Base-by-base conservation (phyloP, 441 rosid species). In the Eruca vesicaria region DNA sequence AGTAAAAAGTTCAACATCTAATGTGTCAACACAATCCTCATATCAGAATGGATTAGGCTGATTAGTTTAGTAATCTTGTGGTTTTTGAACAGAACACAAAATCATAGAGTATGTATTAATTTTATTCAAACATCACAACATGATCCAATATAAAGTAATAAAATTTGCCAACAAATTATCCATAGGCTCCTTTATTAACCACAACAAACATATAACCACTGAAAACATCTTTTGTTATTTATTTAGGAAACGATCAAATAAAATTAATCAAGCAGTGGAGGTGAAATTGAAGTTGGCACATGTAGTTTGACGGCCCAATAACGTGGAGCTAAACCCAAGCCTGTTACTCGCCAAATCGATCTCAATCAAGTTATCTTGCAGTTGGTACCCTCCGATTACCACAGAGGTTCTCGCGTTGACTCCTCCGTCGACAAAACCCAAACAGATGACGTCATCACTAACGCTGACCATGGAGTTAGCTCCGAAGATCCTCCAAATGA, bases 271-370 rank as follows among this genome's bases (percentile, higher is more conserved):
- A 3, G 63, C 68, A 12, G 71, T 69, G 72, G 82, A 64, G 50
- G 95, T 89, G 86, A 88, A 88, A 83, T 88, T 90, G 83, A 93
- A 93, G 79, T 93, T 86, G 86, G 89, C 77, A 61, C 97, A 93
- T 0, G 78, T 83, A 5, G 94, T 89, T 10, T 3, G 80, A 21
- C 88, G 69, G 18, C 88, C 86, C 71, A 82, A 64, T 4, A 89
- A 84, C 9, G 87, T 64, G 31, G 91, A 86, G 78, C 94, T 83
- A 73, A 94, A 94, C 4, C 98, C 98, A 0, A 88, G 82, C 71
- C 82, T 86, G 19, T 90, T 88, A 7, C 72, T 53, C 1, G 90
- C 91, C 79, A 87, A 75, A 83, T 94, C 94, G 31, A 94, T 82
- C 78, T 90, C 88, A 10, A 92, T 23, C 33, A 94, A 74, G 69